Percentiles rank a stretch among this genome's conserved stretches.
These are phyloP conservation scores for Kluyveromyces lactis DNA, from an alignment of 805 yeast genomes.

Conservation along the genomic window DNA sequence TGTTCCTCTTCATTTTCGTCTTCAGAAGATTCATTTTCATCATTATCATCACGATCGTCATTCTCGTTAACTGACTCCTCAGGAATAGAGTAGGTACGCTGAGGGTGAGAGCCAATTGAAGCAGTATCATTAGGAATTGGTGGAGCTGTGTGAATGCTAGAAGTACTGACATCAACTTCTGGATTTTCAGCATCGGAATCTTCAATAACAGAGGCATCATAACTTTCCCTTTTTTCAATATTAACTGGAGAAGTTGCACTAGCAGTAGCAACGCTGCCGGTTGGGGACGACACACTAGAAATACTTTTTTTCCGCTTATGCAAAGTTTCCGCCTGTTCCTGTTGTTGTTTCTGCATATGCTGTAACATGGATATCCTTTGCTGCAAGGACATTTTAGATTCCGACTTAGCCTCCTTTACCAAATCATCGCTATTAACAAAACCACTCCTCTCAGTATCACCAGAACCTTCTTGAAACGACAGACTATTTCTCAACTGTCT, in stretches of 20 bases:
- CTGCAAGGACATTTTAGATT: slow-evolving; percentile 72
- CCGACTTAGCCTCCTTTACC: slow-evolving; percentile 11
- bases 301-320: slow-evolving; percentile 43
- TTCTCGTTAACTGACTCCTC: slow-evolving; percentile 26
- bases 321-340: slow-evolving; percentile 57
- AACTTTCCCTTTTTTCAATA: background rate
- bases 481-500: slow-evolving; percentile 35
- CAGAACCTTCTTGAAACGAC: slow-evolving; percentile 34
- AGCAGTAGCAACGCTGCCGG: background rate
- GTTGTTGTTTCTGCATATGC: slow-evolving; percentile 72
- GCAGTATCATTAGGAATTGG: slow-evolving; percentile 9
- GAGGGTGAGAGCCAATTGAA: slow-evolving; percentile 6
- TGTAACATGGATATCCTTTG: slow-evolving; percentile 83
- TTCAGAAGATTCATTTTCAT: slow-evolving; percentile 43
- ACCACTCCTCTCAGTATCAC: slow-evolving; percentile 27
- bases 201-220: background rate
- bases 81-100: slow-evolving; percentile 11
- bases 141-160: background rate
- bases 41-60: slow-evolving; percentile 34
- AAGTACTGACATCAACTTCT: background rate
- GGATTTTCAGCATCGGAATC: background rate
- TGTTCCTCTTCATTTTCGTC: slow-evolving; percentile 72
- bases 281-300: background rate
- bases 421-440: background rate
- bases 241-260: background rate